phyloP scores from a whole-genome alignment of 169 alveolate species.

The Sarcocystis neurona region DNA sequence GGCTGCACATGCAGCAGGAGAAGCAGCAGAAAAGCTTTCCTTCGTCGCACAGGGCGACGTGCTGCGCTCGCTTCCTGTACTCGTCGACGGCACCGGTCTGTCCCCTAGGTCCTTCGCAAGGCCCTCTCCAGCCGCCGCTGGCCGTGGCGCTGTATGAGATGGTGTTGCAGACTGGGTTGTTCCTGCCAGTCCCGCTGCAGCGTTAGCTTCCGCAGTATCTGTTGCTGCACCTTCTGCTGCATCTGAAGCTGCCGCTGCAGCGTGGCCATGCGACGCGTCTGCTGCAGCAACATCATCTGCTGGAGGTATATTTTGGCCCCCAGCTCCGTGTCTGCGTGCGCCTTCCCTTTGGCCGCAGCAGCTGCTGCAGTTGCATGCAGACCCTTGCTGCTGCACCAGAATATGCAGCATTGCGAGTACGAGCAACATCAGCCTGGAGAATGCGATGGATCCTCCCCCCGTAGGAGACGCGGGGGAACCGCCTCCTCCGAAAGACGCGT shows the following conservation, averaged over 20 bases:
- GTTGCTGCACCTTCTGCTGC: slow-evolving; percentile 24
- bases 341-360: slow-evolving; percentile 30
- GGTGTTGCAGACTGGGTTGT: slow-evolving; percentile 25
- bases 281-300: slow-evolving; percentile 7
- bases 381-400: slow-evolving; percentile 49
- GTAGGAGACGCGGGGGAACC: slow-evolving; percentile 38
- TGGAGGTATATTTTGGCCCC: not conserved
- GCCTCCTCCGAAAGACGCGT: slow-evolving; percentile 20
- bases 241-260: slow-evolving; percentile 7
- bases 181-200: slow-evolving; percentile 42
- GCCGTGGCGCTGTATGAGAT: not conserved
- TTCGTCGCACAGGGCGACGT: not conserved
- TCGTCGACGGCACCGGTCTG: not conserved
- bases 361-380: slow-evolving; percentile 40
- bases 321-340: slow-evolving; percentile 4
- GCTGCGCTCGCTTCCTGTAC: too few relatives aligned
- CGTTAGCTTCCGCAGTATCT: slow-evolving; percentile 24
- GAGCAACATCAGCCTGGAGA: slow-evolving; percentile 46
- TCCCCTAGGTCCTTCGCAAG: slow-evolving; percentile 17
- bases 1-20: slow-evolving; percentile 51
- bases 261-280: too few relatives aligned
- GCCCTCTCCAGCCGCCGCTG: not conserved
- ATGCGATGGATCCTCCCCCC: slow-evolving; percentile 43
- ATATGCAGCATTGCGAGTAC: slow-evolving; percentile 41
- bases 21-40: slow-evolving; percentile 41